These are phyloP conservation scores for Scheffersomyces cryptocercus DNA, from an alignment of 1,139 yeast species.

Conservation along the genomic window DNA sequence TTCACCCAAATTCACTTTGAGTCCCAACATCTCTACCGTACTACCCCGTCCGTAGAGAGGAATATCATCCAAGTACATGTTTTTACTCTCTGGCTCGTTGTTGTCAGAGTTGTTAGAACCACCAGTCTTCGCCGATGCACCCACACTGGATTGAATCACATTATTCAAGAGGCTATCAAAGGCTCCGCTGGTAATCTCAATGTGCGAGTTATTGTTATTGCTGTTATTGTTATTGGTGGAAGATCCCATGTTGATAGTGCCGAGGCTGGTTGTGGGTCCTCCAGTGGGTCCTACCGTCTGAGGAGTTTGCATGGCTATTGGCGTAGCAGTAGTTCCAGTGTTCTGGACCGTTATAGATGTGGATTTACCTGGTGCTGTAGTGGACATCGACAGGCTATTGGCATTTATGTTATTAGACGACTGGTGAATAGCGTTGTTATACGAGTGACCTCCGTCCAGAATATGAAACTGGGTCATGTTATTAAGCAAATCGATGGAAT, in stretches of 20 bases:
- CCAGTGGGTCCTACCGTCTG: slow-evolving; percentile 16
- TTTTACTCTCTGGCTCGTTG: slow-evolving; percentile 8
- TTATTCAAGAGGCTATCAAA: slow-evolving; percentile 34
- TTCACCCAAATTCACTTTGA: slow-evolving; percentile 25
- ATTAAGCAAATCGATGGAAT: slow-evolving; percentile 35
- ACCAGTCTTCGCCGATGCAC: slow-evolving; percentile 11
- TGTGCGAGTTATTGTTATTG: slow-evolving; percentile 11
- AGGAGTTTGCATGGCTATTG: slow-evolving; percentile 22
- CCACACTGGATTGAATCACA: slow-evolving; percentile 21
- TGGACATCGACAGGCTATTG: neutral
- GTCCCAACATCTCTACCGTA: slow-evolving; percentile 39
- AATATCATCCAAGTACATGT: slow-evolving; percentile 38
- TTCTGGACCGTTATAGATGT: neutral
- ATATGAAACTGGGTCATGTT: slow-evolving; percentile 36
- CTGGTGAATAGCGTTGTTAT: slow-evolving; percentile 14
- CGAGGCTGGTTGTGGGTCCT: slow-evolving; percentile 13
- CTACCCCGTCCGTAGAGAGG: slow-evolving; percentile 43
- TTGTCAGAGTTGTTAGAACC: slow-evolving; percentile 1
- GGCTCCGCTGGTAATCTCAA: slow-evolving; percentile 29
- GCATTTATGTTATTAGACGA: slow-evolving; percentile 7
- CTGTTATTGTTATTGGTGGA: slow-evolving; percentile 11
- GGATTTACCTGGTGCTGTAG: slow-evolving; percentile 1
- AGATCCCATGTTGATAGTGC: slow-evolving; percentile 13
- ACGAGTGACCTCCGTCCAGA: slow-evolving; percentile 41
- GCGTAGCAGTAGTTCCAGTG: slow-evolving; percentile 15